Base-by-base conservation (phyloP, 2,329 filamentous ascomycete species). In the Rachicladosporium sp. region DNA sequence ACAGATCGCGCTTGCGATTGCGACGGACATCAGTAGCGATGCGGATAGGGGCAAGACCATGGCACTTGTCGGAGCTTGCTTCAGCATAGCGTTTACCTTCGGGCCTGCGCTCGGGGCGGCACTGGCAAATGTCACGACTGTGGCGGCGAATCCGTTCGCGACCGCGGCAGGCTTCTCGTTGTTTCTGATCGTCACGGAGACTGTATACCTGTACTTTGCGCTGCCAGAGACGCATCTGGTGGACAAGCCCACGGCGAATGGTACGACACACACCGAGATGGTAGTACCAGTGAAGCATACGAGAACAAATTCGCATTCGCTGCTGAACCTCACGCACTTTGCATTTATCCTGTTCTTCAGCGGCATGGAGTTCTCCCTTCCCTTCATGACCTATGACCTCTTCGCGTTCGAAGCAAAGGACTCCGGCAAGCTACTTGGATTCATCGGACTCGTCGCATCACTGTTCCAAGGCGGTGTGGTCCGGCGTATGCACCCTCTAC, bases 81-180 rank as follows among this genome's bases (percentile, higher is more conserved):
- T 98, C 66, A 93, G 85, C 45, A 80, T 98, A 50, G 91, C 91
- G 11, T 98, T 98, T 59, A 98, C 91, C 1, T 93, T 95, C 58
- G 91, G 91, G 0, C 91, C 91, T 0, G 87, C 87, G 8, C 72
- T 98, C 6, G 91, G 91, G 43, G 91, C 91, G 2, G 89, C 78
- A 58, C 68, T 98, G 13, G 82, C 84, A 47, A 80, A 74, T 37
- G 77, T 94, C 45, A 76, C 77, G 10, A 76, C 77, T 4, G 80
- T 96, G 15, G 77, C 80, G 3, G 81, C 80, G 19, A 98, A 98
- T 57, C 91, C 91, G 0, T 98, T 98, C 60, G 89, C 87, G 5
- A 85, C 86, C 0, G 88, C 91, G 1, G 91, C 91, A 1, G 83
- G 82, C 1, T 86, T 96, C 48, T 93, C 84, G 10, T 69, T 98